phyloP scores from a whole-genome alignment of 495 filamentous ascomycete species.

The Rhypophila decipiens region DNA sequence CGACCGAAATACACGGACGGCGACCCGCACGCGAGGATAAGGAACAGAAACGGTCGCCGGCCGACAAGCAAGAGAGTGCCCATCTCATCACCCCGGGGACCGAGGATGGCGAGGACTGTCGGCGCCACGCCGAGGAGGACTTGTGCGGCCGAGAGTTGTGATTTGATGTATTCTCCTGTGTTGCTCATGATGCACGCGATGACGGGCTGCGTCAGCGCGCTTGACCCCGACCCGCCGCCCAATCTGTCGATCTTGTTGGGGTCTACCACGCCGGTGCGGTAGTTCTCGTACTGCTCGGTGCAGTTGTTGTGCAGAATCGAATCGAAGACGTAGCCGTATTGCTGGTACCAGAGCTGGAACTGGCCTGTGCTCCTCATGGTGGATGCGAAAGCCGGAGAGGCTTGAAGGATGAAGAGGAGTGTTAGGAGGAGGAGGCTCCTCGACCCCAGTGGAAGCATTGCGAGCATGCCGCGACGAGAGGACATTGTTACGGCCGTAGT shows the following conservation, averaged over 20 bases:
- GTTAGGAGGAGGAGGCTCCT: background rate
- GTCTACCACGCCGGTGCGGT: conserved; percentile 8
- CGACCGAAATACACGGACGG: conserved; percentile 12
- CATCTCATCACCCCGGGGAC: conserved; percentile 10
- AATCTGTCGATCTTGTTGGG: conserved; percentile 4
- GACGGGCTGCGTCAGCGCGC: conserved; percentile 8
- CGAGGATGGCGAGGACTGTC: conserved; percentile 12
- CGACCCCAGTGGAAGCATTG: background rate
- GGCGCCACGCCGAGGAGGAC: conserved; percentile 18
- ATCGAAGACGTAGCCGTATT: conserved; percentile 10
- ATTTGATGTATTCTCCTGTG: conserved; percentile 12
- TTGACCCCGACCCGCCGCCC: conserved; percentile 5
- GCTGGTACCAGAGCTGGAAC: conserved; percentile 13
- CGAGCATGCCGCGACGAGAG: background rate
- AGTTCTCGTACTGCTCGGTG: conserved; percentile 13
- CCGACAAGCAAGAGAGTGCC: conserved; percentile 8
- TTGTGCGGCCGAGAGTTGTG: conserved; percentile 8
- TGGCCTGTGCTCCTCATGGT: conserved; percentile 8
- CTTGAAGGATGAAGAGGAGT: background rate
- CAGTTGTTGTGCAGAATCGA: conserved; percentile 14
- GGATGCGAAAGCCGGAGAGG: background rate
- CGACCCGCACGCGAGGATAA: conserved; percentile 9
- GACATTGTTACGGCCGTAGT: background rate
- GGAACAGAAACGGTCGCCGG: conserved; percentile 11
- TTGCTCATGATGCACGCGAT: conserved; percentile 13